Evolutionary conservation across 306 rosid species (phyloP).

Genomic region (Cucurbita pepo): DNA sequence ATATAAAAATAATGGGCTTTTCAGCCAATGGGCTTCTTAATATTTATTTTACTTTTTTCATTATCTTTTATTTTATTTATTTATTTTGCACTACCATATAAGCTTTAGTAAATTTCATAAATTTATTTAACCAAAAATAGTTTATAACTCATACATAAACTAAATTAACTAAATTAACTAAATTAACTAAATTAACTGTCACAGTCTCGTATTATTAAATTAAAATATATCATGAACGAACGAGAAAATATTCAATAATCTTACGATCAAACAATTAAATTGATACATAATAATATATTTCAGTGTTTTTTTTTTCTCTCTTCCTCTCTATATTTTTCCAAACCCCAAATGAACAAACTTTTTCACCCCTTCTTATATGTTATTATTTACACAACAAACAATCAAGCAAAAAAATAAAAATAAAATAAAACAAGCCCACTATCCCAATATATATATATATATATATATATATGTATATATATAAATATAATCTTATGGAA

Average conservation of each 20-base stretch:
- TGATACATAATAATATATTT: neutral
- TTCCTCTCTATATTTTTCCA: neutral
- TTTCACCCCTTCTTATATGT: neutral
- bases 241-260: neutral
- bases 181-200: too few relatives aligned
- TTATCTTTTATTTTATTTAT: too few relatives aligned
- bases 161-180: too few relatives aligned
- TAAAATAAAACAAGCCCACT: neutral
- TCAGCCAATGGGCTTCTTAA: neutral
- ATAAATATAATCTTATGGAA: slow-evolving; percentile 27
- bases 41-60: too few relatives aligned
- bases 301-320: neutral
- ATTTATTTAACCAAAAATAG: too few relatives aligned
- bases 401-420: neutral
- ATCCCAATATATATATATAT: neutral
- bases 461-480: too few relatives aligned
- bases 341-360: slow-evolving; percentile 1
- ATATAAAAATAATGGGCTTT: neutral
- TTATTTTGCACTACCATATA: too few relatives aligned
- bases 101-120: too few relatives aligned
- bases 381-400: slow-evolving; percentile 3
- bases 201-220: too few relatives aligned
- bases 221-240: too few relatives aligned
- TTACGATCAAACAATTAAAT: neutral
- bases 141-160: too few relatives aligned